Evolutionary conservation across 228 moss, liverwort and hornwort genomes (phyloP), one percentile per base, ranked within the genome.

Genomic region (Sphagnum magellanicum): DNA sequence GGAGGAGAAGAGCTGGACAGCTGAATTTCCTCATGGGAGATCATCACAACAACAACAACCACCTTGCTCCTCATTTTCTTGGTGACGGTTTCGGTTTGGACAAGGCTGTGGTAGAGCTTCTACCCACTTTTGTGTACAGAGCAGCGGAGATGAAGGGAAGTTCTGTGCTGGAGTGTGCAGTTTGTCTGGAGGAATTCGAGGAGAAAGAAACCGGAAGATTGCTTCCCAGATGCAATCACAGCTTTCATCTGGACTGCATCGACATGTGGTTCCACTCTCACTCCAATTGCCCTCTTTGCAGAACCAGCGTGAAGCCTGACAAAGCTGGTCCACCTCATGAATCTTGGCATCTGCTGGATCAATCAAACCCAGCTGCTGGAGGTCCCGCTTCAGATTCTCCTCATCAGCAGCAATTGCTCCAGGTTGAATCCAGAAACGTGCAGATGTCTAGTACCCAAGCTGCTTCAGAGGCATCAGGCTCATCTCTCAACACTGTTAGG

Each of bases 181-280:
- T 91, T 48, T 91, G 91, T 49, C 67, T 91, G 73, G 85, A 85
- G 10, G 79, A 83, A 6, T 80, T 90, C 46, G 68, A 72, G 61
- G 83, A 83, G 53, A 85, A 72, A 65, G 89, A 91, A 68, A 4
- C 76, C 53, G 89, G 89, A 6, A 87, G 91, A 57, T 63, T 75
- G 5, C 76, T 91, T 65, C 91, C 91, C 57, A 91, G 79, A 71
- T 91, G 91, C 67, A 76, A 71, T 67, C 89, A 91, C 55, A 71
- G 70, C 53, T 89, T 91, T 63, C 91, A 91, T 49, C 75, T 83
- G 15, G 83, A 89, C 50, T 91, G 91, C 67, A 89, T 91, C 69
- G 91, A 89, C 77, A 87, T 89, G 84, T 91, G 91, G 91, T 76
- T 91, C 11, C 74, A 76, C 68, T 89, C 89, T 50, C 84, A 91